Evolutionary conservation across 2,329 filamentous ascomycete genomes (phyloP).

Genomic region (Aspergillus pseudoviridinutans): DNA sequence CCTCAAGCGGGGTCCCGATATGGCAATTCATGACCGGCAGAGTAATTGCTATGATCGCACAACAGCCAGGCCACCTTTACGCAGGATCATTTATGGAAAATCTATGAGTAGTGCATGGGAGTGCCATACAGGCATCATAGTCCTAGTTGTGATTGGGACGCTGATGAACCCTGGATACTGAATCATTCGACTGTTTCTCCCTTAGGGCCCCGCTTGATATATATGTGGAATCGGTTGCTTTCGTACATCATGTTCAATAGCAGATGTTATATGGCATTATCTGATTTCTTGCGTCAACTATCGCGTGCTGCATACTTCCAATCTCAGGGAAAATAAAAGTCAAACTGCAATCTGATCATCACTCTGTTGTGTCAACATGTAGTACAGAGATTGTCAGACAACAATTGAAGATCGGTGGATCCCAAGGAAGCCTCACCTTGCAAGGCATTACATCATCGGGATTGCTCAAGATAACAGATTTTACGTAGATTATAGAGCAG

Average conservation of each 20-base stretch:
- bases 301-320: background rate
- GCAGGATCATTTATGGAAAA: background rate
- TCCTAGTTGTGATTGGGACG: background rate
- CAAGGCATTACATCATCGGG: background rate
- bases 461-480: background rate
- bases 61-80: background rate
- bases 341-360: background rate
- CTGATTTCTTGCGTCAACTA: background rate
- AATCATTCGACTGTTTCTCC: background rate
- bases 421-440: background rate
- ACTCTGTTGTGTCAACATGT: background rate
- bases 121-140: too few relatives aligned
- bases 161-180: background rate
- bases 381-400: background rate
- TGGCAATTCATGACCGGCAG: background rate
- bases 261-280: background rate
- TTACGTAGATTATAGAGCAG: background rate
- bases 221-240: background rate
- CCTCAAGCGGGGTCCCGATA: background rate
- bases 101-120: background rate
- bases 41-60: background rate
- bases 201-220: background rate
- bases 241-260: background rate
- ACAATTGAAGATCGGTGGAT: background rate
- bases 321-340: background rate